Conservation (phyloP, 768 basidiomycete species). For the Chlorophyllum brunneum region DNA sequence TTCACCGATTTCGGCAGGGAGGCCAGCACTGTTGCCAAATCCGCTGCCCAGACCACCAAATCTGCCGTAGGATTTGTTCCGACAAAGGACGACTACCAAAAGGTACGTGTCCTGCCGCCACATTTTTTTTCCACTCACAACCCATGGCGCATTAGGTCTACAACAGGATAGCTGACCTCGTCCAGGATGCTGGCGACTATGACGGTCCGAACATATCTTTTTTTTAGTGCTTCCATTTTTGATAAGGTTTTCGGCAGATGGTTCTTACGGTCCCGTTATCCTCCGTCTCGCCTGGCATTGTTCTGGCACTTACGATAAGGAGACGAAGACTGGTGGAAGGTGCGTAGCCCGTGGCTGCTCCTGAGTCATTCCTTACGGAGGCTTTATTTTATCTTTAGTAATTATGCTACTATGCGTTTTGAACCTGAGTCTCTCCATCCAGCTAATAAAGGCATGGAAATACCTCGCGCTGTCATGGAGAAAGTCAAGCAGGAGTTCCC, state of each 20-base stretch:
- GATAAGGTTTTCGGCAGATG: constrained; percentile 45
- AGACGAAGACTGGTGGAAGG: constrained; percentile 77
- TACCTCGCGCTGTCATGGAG: constrained; percentile 83
- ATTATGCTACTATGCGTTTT: constrained; percentile 99
- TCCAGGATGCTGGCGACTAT: constrained; percentile 78
- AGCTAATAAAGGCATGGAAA: constrained; percentile 78
- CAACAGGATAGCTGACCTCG: constrained; percentile 74
- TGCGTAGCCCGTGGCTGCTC: constrained; percentile 19
- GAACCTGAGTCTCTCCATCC: constrained; percentile 80
- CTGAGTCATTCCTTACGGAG: constrained; percentile 9
- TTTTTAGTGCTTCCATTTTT: constrained; percentile 10
- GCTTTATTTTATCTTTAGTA: constrained; percentile 41
- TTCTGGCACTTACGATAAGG: constrained; percentile 91
- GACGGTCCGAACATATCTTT: constrained; percentile 54
- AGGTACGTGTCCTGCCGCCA: constrained; percentile 39
- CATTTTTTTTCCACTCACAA: not conserved
- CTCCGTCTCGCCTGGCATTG: constrained; percentile 92
- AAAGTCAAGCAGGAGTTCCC: constrained; percentile 82
- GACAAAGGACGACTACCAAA: constrained; percentile 84
- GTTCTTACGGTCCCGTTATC: constrained; percentile 83
- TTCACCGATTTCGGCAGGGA: constrained; percentile 46
- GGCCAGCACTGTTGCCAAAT: constrained; percentile 53
- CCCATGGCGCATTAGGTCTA: constrained; percentile 59
- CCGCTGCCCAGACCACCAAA: constrained; percentile 59
- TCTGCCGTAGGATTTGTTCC: constrained; percentile 68